A percentile compares a stretch with the other conserved stretches of the same genome.
These are phyloP conservation scores for Vitis riparia DNA, from an alignment of 164 flowering plant species.

Conservation along the genomic window DNA sequence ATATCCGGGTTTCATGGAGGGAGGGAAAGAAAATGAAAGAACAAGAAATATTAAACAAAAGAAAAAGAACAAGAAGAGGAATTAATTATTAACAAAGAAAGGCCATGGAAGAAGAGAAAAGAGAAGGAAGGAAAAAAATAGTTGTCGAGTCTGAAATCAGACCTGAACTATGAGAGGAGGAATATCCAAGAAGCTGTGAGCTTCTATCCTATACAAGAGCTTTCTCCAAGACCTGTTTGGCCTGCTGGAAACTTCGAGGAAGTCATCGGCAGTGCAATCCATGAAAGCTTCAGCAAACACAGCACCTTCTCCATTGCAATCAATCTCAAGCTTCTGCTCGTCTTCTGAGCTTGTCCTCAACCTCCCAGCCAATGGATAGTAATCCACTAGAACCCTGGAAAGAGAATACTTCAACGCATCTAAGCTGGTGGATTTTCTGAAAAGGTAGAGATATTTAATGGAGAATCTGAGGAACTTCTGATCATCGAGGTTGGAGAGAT, in stretches of 20 bases:
- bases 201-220: slow-evolving; percentile 66
- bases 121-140: neutral
- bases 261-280: slow-evolving; percentile 63
- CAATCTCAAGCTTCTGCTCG: slow-evolving; percentile 71
- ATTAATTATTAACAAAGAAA: neutral
- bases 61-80: neutral
- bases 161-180: slow-evolving; percentile 95
- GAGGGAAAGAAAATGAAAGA: too few species aligned
- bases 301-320: slow-evolving; percentile 87
- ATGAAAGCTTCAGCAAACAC: slow-evolving; percentile 78
- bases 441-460: slow-evolving; percentile 74
- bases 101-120: neutral
- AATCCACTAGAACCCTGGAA: slow-evolving; percentile 62
- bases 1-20: too few species aligned
- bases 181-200: slow-evolving; percentile 57
- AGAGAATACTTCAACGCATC: slow-evolving; percentile 58
- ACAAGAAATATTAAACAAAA: neutral
- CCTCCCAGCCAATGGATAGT: slow-evolving; percentile 94
- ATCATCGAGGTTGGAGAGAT: slow-evolving; percentile 85
- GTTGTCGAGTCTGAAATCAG: neutral
- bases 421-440: slow-evolving; percentile 30
- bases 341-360: slow-evolving; percentile 32
- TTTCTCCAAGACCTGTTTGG: slow-evolving; percentile 87
- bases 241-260: slow-evolving; percentile 41
- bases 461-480: slow-evolving; percentile 85